These are phyloP conservation scores for Omphalea diandra DNA, from an alignment of 441 rosid species.

Conservation along the genomic window DNA sequence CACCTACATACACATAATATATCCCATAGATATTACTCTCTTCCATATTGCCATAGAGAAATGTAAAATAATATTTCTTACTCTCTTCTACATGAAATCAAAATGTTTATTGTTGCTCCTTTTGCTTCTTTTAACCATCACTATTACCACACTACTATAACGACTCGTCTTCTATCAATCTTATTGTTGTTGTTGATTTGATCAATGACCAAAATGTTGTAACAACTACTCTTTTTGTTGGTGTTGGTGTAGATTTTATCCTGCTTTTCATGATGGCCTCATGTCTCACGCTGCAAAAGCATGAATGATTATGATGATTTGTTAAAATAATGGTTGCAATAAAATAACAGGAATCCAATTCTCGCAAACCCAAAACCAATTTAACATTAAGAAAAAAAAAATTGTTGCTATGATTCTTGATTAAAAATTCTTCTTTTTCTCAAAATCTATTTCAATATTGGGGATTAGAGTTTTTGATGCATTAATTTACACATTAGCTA, in stretches of 20 bases:
- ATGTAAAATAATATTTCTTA: too few relatives aligned
- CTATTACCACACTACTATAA: constrained; percentile 55
- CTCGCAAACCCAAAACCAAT: constrained; percentile 59
- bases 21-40: constrained; percentile 26
- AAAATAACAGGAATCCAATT: constrained; percentile 49
- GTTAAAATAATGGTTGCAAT: constrained; percentile 36
- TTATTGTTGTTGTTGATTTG: too few relatives aligned
- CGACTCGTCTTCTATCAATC: constrained; percentile 29
- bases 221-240: too few relatives aligned
- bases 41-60: too few relatives aligned
- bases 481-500: too few relatives aligned
- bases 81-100: too few relatives aligned
- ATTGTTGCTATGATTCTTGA: constrained; percentile 34
- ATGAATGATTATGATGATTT: constrained; percentile 55
- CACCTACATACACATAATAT: too few relatives aligned
- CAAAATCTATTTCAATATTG: constrained; percentile 32
- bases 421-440: constrained; percentile 29
- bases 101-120: too few relatives aligned
- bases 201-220: too few relatives aligned
- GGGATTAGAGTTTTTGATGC: too few relatives aligned
- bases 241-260: constrained; percentile 67
- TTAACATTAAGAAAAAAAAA: constrained; percentile 12
- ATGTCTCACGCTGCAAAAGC: constrained; percentile 39
- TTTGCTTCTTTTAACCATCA: constrained; percentile 50
- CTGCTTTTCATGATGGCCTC: constrained; percentile 65